These are phyloP conservation scores for Graphilbum ipis-grandicollis DNA, from an alignment of 2,329 filamentous ascomycete genomes.

Conservation along the genomic window DNA sequence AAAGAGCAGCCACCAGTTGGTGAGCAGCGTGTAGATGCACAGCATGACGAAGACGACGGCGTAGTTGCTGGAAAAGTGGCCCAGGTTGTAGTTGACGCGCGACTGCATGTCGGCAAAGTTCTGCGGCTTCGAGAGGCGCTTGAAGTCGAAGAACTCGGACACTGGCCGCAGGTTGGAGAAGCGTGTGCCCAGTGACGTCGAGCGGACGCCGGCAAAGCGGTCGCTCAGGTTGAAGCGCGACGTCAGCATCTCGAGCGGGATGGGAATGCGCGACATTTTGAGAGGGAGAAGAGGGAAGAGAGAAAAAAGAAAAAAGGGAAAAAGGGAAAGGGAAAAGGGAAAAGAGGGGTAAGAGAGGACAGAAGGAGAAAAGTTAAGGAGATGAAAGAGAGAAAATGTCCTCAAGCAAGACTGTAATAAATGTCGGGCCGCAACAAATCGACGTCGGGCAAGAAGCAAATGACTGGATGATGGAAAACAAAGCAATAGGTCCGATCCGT, in stretches of 20 bases:
- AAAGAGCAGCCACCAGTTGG: constrained; percentile 73
- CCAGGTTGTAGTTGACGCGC: constrained; percentile 90
- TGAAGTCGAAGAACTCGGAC: constrained; percentile 88
- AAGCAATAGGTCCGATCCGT: too few relatives aligned
- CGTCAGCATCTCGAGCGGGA: constrained; percentile 80
- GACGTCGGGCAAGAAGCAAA: too few relatives aligned
- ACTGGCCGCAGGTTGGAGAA: constrained; percentile 87
- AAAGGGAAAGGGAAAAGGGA: too few relatives aligned
- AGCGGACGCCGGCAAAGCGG: constrained; percentile 69
- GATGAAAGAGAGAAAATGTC: too few relatives aligned
- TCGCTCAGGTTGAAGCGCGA: constrained; percentile 75
- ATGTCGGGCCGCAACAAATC: too few relatives aligned
- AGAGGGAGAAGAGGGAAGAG: not conserved
- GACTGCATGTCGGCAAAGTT: constrained; percentile 81
- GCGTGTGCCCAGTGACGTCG: constrained; percentile 59
- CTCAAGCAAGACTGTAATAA: too few relatives aligned
- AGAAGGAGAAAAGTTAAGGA: too few relatives aligned
- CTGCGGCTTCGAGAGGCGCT: constrained; percentile 83
- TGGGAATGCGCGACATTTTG: constrained; percentile 71
- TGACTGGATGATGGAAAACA: too few relatives aligned
- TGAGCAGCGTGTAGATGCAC: constrained; percentile 85
- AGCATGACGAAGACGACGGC: constrained; percentile 86
- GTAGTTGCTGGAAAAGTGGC: constrained; percentile 98
- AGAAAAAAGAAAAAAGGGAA: not conserved
- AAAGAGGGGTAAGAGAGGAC: too few relatives aligned